phyloP scores from a whole-genome alignment of 192 early-diverging fungal genomes.

The Backusella tuberculispora region DNA sequence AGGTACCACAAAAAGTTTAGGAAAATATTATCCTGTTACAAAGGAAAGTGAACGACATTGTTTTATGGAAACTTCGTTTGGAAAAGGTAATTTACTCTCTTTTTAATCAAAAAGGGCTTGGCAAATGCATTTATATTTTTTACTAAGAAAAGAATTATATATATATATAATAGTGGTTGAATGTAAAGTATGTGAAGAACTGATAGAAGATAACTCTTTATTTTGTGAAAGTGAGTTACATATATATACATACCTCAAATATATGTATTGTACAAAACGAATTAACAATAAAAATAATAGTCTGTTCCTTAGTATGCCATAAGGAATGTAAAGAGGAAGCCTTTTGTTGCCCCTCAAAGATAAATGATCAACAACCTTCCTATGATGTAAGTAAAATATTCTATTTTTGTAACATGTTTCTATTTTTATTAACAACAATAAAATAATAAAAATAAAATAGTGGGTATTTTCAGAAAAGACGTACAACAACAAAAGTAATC shows the following conservation, averaged over 20 bases:
- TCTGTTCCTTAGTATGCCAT: constrained; percentile 39
- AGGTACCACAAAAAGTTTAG: constrained; percentile 8
- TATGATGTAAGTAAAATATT: constrained; percentile 32
- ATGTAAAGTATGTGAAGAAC: constrained; percentile 51
- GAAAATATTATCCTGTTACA: background rate
- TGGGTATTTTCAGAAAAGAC: constrained; percentile 38
- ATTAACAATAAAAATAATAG: constrained; percentile 9
- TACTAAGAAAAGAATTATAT: too few relatives aligned
- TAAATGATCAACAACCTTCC: constrained; percentile 38
- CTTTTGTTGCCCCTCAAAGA: constrained; percentile 35
- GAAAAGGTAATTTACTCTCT: constrained; percentile 24
- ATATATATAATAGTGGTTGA: constrained; percentile 45
- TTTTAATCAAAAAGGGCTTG: background rate
- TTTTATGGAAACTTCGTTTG: constrained; percentile 24
- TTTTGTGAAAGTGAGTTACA: constrained; percentile 56
- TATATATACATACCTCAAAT: background rate
- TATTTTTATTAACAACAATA: constrained; percentile 6
- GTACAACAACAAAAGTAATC: constrained; percentile 21
- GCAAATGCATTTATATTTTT: background rate
- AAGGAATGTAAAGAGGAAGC: constrained; percentile 32
- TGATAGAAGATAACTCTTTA: constrained; percentile 45
- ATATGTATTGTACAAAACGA: background rate
- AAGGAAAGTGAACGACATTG: background rate
- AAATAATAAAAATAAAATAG: background rate
- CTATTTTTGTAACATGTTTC: background rate